phyloP scores from a whole-genome alignment of 1,284 basidiomycete species.

The Cryptococcus maquisensis region DNA sequence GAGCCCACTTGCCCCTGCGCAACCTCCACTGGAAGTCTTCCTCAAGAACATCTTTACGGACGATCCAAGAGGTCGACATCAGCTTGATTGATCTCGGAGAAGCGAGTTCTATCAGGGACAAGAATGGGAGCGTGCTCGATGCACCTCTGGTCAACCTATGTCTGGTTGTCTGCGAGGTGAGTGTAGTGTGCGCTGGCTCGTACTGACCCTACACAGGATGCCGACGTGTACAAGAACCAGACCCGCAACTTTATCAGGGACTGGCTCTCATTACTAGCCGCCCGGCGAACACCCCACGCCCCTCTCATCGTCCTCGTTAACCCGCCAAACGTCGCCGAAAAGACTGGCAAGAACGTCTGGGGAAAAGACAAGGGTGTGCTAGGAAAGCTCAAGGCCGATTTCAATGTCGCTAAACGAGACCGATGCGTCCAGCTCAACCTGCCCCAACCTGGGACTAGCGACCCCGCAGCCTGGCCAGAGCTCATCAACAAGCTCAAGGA shows the following conservation, averaged over 20 bases:
- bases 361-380: conserved; percentile 57
- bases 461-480: conserved; percentile 83
- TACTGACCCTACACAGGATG: conserved; percentile 58
- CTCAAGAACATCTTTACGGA: conserved; percentile 65
- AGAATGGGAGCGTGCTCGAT: conserved; percentile 69
- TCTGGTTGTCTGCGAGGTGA: conserved; percentile 79
- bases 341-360: conserved; percentile 51
- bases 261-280: conserved; percentile 68
- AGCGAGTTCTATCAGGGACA: conserved; percentile 48
- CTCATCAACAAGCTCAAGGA: conserved; percentile 86
- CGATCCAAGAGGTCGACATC: conserved; percentile 80
- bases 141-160: conserved; percentile 80
- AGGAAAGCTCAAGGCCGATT: conserved; percentile 89
- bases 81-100: conserved; percentile 67
- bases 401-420: conserved; percentile 83
- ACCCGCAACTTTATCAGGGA: conserved; percentile 83
- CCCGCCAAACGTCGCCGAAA: conserved; percentile 51
- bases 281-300: conserved; percentile 71
- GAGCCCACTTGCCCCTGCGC: conserved; percentile 72
- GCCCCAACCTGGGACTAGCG: conserved; percentile 43
- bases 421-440: conserved; percentile 71
- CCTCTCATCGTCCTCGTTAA: conserved; percentile 85
- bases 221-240: conserved; percentile 71
- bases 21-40: conserved; percentile 85
- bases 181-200: conserved; percentile 16